Base-by-base conservation (phyloP, 371 early-diverging fungal species). In the Syncephalastrum monosporum region DNA sequence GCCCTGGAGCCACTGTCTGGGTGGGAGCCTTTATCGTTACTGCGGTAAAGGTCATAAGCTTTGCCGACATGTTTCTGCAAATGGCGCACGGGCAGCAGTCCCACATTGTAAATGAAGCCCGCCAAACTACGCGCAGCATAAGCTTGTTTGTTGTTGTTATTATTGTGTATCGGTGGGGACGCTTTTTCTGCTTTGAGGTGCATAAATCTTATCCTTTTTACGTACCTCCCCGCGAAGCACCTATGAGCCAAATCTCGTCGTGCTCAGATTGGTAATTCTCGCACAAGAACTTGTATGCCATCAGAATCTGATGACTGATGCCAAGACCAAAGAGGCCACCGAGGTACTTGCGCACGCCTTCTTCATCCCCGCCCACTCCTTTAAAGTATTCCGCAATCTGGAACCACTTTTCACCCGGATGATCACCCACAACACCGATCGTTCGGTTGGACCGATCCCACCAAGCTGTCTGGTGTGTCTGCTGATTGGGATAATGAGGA, bases 81-180 rank as follows among this genome's bases (percentile, higher is more conserved):
- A 23, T 13, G 55, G 48, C 14, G 47, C 15, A 42, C 55, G 7
- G 71, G 71, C 27, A 74, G 51, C 16, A 74, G 42, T 2, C 75
- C 75, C 10, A 74, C 71, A 50, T 71, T 74, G 27, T 74, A 59
- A 14, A 74, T 64, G 69, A 74, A 68, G 12, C 75, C 75, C 12
- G 65, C 47, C 25, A 74, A 56, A 49, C 75, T 71, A 47, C 75
- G 57, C 1, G 61, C 75, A 27, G 75, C 68, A 60, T 66, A 74
- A 6, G 69, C 75, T 74, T 33, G 38, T 33, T 33, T 5, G 38
- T 33, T 33, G 33, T 42, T 3, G 17, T 10, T 41, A 43, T 54
- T 16, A 19, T 33, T 33, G 38, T 10, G 38, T 33, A 12, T 12
- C 10, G 12, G 38, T 12, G 38, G 10, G 38, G 8, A 1, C 38